Evolutionary conservation across 768 basidiomycete species (phyloP), one percentile per base, ranked within the genome.

Genomic region (Cystobasidium ongulense): DNA sequence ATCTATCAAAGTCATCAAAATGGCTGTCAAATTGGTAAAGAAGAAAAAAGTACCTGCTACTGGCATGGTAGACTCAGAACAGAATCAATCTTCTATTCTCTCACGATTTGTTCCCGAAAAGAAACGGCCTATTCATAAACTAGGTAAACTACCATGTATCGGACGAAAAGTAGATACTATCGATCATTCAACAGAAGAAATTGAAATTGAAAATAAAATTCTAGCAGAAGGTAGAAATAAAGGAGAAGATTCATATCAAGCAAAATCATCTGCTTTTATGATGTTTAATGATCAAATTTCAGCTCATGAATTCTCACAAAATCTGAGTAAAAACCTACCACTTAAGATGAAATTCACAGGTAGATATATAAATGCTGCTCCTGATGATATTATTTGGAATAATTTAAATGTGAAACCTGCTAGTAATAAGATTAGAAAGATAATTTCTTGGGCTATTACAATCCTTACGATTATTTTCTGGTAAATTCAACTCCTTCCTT

Each of bases 141-240:
- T 82, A 67, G 79, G 79, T 4, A 81, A 84, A 29, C 79, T 86
- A 59, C 85, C 86, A 0, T 83, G 95, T 27, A 82, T 87, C 1
- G 96, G 96, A 8, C 81, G 90, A 80, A 90, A 95, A 81, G 93
- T 97, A 18, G 96, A 98, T 82, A 86, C 90, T 1, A 93, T 98
- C 79, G 88, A 92, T 1, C 97, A 93, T 93, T 86, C 79, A 7
- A 75, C 86, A 82, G 83, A 84, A 33, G 86, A 88, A 79, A 86
- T 89, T 52, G 81, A 83, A 0, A 79, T 81, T 33, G 80, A 85
- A 27, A 86, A 85, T 39, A 75, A 68, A 1, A 79, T 78, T n/a
- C 84, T 90, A 62, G 81, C 84, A 10, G 81, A 83, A 10, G 79
- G 78, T 36, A 78, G 85, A 23, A 78, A 80, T 57, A 74, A 82